Evolutionary conservation across 1,284 basidiomycete genomes (phyloP), one percentile per base, ranked within the genome.

Genomic region (Moniliella sp.): DNA sequence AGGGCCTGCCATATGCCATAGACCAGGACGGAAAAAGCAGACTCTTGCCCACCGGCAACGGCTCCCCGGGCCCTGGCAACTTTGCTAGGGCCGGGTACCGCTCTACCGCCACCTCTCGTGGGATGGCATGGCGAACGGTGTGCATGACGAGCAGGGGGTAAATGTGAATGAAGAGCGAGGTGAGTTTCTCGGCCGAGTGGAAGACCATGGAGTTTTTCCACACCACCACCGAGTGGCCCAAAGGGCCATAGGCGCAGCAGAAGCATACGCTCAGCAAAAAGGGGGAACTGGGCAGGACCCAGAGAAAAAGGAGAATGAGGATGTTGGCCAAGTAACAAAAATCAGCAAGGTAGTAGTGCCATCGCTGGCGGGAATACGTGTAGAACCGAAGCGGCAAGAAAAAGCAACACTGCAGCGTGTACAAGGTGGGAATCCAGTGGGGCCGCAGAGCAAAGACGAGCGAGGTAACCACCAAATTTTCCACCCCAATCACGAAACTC

Each of bases 131-230:
- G 15, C 78, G 68, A 37, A 91, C 83, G 23, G 84, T 76, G 4
- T 78, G 81, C 49, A 93, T 45, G 12, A 32, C 79, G 73, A 55
- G 83, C 73, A 40, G 86, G 66, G 27, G 30, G 15, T 31, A 31
- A 15, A 31, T 21, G 5, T 31, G 30, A 4, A 31, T 31, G 15
- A 31, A 31, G 18, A 31, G 30, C 8, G 78, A 81, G 3, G 78
- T 86, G 51, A 86, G 78, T 59, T 88, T 88, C 59, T 93, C 84
- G 35, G 73, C 69, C 48, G 84, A 82, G 56, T 91, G 84, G 63
- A 91, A 91, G 4, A 91, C 84, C n/a, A 86, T 70, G 52, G 75
- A 82, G 31, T 93, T 93, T 39, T 86, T 69, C 84, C 84, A 93
- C 2, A 86, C 91, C 45, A 88, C 80, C 28, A 93, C 81, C 0